Evolutionary conservation across 805 yeast species (phyloP).

Genomic region (Ogataea paradorogensis): DNA sequence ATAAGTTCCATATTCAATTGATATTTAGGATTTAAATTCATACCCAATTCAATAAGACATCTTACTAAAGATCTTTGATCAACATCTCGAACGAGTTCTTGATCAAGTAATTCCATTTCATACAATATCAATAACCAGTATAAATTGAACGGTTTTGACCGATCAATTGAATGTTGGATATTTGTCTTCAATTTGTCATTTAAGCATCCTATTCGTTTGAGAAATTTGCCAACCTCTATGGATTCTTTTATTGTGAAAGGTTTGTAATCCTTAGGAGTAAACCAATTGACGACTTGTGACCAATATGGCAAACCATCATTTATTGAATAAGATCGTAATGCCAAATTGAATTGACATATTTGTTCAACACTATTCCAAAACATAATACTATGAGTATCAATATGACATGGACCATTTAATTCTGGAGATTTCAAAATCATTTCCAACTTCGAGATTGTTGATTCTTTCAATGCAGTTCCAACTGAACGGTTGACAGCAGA

Average conservation of each 20-base stretch:
- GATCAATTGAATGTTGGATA: too few relatives aligned
- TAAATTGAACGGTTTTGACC: too few relatives aligned
- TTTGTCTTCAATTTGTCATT: too few relatives aligned
- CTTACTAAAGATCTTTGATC: background rate
- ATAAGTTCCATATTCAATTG: background rate
- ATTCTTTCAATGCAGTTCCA: constrained; percentile 2
- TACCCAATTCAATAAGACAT: background rate
- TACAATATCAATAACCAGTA: too few relatives aligned
- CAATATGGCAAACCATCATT: constrained; percentile 13
- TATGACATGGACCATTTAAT: constrained; percentile 54
- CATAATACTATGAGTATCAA: constrained; percentile 45
- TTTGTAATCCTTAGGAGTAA: constrained; percentile 36
- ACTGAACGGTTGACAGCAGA: constrained; percentile 11
- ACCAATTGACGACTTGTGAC: constrained; percentile 48
- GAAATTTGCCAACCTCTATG: background rate
- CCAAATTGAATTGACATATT: constrained; percentile 36
- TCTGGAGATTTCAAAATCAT: constrained; percentile 37
- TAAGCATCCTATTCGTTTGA: too few relatives aligned
- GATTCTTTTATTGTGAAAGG: background rate
- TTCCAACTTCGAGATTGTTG: background rate
- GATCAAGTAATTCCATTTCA: too few relatives aligned
- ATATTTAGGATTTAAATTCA: background rate
- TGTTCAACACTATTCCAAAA: constrained; percentile 52
- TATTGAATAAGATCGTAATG: constrained; percentile 25
- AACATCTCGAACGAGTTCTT: too few relatives aligned